Evolutionary conservation across 2,329 filamentous ascomycete species (phyloP).

Genomic region (Trichophyton schoenleinii): DNA sequence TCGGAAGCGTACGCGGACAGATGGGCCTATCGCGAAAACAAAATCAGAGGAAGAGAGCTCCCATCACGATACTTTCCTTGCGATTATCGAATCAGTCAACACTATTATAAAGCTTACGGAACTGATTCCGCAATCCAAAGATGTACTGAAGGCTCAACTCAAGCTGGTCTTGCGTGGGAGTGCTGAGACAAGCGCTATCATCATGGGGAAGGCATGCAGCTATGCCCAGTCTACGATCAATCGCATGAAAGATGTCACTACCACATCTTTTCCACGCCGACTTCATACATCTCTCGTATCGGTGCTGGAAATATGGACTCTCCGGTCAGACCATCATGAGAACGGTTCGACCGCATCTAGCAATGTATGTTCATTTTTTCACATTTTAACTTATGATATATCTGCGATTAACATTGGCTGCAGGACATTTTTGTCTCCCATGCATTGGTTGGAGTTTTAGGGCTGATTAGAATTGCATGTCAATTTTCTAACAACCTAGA

Average conservation of each 20-base stretch:
- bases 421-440: conserved; percentile 19
- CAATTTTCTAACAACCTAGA: conserved; percentile 5
- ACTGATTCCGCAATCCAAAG: conserved; percentile 14
- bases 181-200: conserved; percentile 23
- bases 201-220: conserved; percentile 15
- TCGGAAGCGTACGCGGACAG: conserved; percentile 28
- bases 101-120: conserved; percentile 6
- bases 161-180: conserved; percentile 28
- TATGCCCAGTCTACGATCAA: not conserved
- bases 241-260: not conserved
- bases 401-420: not conserved
- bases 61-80: conserved; percentile 1
- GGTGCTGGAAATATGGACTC: conserved; percentile 27
- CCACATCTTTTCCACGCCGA: conserved; percentile 14
- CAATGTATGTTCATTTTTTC: conserved; percentile 19
- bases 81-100: conserved; percentile 6
- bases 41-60: not conserved
- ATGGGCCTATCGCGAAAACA: not conserved
- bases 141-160: conserved; percentile 25
- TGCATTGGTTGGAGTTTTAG: conserved; percentile 15
- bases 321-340: conserved; percentile 25
- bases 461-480: conserved; percentile 21
- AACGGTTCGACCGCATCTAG: conserved; percentile 23
- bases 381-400: not conserved
- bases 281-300: conserved; percentile 25